A percentile compares a stretch with the other conserved stretches of the same genome.
These are phyloP conservation scores for Dioszegia crocea DNA, from an alignment of 768 basidiomycete genomes.

Conservation along the genomic window DNA sequence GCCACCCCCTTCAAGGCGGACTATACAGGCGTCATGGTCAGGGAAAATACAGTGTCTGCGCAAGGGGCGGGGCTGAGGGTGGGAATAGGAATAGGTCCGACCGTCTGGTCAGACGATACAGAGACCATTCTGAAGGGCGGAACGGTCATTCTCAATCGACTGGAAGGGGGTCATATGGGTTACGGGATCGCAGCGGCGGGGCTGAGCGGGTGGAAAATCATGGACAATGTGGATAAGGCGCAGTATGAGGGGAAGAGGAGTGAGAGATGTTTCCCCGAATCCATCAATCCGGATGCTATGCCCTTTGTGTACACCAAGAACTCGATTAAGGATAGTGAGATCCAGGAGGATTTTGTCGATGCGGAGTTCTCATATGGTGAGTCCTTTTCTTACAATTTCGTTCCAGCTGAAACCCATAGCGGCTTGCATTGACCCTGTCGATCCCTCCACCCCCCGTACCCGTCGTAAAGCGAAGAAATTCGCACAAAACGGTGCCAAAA, in stretches of 20 bases:
- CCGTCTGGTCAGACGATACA: constrained; percentile 51
- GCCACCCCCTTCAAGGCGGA: constrained; percentile 51
- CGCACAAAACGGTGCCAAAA: not conserved
- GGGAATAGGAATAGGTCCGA: constrained; percentile 52
- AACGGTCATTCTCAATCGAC: constrained; percentile 47
- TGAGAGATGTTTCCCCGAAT: constrained; percentile 46
- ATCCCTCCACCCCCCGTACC: not conserved
- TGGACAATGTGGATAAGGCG: constrained; percentile 50
- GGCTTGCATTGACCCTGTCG: constrained; percentile 46
- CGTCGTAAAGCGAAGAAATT: not conserved
- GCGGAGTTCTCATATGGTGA: constrained; percentile 48
- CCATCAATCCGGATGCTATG: constrained; percentile 45
- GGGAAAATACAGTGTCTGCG: constrained; percentile 51
- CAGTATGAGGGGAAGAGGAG: constrained; percentile 41
- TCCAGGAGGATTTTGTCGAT: constrained; percentile 47
- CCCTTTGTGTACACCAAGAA: constrained; percentile 37
- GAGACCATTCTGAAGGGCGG: constrained; percentile 50
- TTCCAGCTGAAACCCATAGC: constrained; percentile 21
- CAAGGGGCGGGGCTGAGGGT: constrained; percentile 49
- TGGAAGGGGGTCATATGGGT: constrained; percentile 51
- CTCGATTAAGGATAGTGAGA: constrained; percentile 34
- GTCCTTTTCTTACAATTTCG: constrained; percentile 17
- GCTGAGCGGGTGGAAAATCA: constrained; percentile 47
- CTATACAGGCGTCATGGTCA: constrained; percentile 49
- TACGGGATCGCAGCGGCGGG: constrained; percentile 53